These are phyloP conservation scores for Ehretia macrophylla DNA, from an alignment of 257 asterid species.

Conservation along the genomic window DNA sequence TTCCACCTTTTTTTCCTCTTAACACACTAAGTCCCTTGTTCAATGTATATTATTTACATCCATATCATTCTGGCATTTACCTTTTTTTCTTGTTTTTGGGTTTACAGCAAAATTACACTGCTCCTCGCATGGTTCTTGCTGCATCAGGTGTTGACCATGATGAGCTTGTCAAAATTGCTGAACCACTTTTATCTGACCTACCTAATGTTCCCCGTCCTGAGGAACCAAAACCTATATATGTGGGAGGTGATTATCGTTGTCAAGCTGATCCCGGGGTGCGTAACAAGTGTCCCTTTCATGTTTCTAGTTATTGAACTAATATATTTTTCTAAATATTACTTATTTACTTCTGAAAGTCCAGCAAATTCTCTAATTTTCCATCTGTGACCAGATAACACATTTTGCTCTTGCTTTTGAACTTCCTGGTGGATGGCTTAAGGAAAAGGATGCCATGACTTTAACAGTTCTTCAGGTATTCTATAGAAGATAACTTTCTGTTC, in stretches of 20 bases:
- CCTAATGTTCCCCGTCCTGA: constrained; percentile 34
- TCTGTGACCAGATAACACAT: constrained; percentile 56
- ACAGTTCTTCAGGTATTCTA: constrained; percentile 79
- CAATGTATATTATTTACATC: background rate
- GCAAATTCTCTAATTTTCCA: constrained; percentile 11
- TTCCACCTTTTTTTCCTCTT: background rate
- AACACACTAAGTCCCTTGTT: background rate
- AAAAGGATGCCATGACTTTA: constrained; percentile 54
- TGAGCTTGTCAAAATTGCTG: constrained; percentile 64
- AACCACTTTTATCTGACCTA: constrained; percentile 78
- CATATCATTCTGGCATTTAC: constrained; percentile 1
- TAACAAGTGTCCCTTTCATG: constrained; percentile 15
- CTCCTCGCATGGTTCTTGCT: constrained; percentile 79
- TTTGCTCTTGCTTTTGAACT: constrained; percentile 89
- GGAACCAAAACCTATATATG: constrained; percentile 60
- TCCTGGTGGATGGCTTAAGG: constrained; percentile 83
- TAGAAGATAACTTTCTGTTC: background rate
- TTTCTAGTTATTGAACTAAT: constrained; percentile 1
- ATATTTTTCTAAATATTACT: constrained; percentile 5
- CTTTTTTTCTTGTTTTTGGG: constrained; percentile 14
- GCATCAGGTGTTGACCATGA: constrained; percentile 92
- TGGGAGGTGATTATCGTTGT: constrained; percentile 79
- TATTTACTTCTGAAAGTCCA: no score
- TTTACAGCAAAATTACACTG: constrained; percentile 65
- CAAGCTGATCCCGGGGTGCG: constrained; percentile 79